Conservation (phyloP, 2,329 filamentous ascomycete species). For the Aspergillus eucalypticola region DNA sequence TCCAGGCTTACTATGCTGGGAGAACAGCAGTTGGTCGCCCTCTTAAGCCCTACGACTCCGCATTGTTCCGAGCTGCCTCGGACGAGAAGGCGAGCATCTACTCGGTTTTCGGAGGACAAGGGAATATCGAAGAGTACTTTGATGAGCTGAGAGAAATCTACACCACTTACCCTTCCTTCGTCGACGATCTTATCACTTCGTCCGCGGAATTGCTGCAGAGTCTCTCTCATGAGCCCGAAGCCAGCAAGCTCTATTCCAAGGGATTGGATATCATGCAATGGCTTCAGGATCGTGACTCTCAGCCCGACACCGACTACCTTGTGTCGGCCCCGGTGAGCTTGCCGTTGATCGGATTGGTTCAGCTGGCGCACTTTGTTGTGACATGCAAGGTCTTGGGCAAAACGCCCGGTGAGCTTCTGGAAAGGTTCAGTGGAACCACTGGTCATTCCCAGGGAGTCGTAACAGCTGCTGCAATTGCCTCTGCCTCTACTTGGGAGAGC, state of each 20-base stretch:
- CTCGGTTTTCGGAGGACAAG: slow-evolving; percentile 93
- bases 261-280: slow-evolving; percentile 94
- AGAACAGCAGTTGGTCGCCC: slow-evolving; percentile 79
- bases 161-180: slow-evolving; percentile 85
- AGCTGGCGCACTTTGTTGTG: slow-evolving; percentile 92
- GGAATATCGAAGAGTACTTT: slow-evolving; percentile 99
- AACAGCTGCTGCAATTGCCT: slow-evolving; percentile 86
- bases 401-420: slow-evolving; percentile 82
- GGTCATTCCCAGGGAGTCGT: slow-evolving; percentile 97
- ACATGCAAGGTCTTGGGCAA: slow-evolving; percentile 89
- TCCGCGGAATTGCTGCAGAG: slow-evolving; percentile 85
- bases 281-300: slow-evolving; percentile 84
- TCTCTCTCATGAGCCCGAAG: slow-evolving; percentile 77
- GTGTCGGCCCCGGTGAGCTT: slow-evolving; percentile 95
- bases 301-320: slow-evolving; percentile 91
- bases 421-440: slow-evolving; percentile 82
- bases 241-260: slow-evolving; percentile 95
- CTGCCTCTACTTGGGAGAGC: slow-evolving; percentile 88
- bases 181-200: slow-evolving; percentile 77
- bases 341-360: slow-evolving; percentile 91
- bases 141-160: slow-evolving; percentile 93
- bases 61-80: slow-evolving; percentile 81
- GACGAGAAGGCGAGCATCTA: slow-evolving; percentile 84
- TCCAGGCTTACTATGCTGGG: slow-evolving; percentile 88
- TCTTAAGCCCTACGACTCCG: slow-evolving; percentile 91